phyloP scores from a whole-genome alignment of 78 protist genomes.

The Anaeramoeba ignava region DNA sequence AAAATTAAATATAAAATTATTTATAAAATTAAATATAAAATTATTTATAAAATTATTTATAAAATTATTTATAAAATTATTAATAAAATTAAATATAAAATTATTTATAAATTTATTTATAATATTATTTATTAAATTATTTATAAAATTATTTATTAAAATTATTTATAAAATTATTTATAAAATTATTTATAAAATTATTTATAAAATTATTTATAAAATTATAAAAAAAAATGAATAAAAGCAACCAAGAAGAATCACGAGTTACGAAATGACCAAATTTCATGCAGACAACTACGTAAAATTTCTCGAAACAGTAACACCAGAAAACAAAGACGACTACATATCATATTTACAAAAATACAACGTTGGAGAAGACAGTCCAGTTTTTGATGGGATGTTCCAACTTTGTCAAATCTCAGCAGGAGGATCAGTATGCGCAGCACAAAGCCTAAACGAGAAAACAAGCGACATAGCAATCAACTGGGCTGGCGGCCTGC shows the following conservation, averaged over 20 bases:
- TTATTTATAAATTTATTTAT: neutral
- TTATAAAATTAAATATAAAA: too few species aligned
- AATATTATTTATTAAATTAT: neutral
- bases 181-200: too few species aligned
- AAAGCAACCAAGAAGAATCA: too few species aligned
- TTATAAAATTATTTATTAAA: neutral
- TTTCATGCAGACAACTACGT: slow-evolving; percentile 94
- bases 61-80: too few species aligned
- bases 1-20: too few species aligned
- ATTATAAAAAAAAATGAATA: too few species aligned
- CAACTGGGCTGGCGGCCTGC: slow-evolving; percentile 97
- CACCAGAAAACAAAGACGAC: slow-evolving; percentile 61
- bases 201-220: too few species aligned
- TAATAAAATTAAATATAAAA: too few species aligned
- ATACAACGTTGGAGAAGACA: slow-evolving; percentile 89
- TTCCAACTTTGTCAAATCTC: slow-evolving; percentile 80
- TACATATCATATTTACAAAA: slow-evolving; percentile 20
- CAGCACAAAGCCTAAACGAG: slow-evolving; percentile 67
- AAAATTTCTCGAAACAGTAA: slow-evolving; percentile 59
- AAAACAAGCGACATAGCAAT: slow-evolving; percentile 77
- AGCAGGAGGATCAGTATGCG: slow-evolving; percentile 90
- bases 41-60: too few species aligned
- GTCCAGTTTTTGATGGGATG: slow-evolving; percentile 96
- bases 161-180: neutral
- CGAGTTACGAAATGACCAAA: slow-evolving; percentile 52